Percentiles rank a stretch among this genome's conserved stretches.
Evolutionary conservation across 257 asterid species (phyloP).

Genomic region (Avicennia marina): DNA sequence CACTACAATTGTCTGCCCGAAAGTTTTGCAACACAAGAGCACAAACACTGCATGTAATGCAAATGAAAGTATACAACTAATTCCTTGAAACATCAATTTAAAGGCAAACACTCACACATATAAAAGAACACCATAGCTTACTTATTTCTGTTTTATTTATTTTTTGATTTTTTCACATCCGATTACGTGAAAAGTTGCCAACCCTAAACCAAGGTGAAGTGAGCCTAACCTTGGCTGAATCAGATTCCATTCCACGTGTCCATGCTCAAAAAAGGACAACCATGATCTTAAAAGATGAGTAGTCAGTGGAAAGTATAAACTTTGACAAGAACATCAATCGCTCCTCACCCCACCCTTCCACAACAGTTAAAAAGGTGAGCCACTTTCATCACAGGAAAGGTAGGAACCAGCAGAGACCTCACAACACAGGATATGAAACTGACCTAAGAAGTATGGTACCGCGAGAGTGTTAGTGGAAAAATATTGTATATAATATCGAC

Average conservation of each 20-base stretch:
- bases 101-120: no score
- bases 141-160: no score
- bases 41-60: no score
- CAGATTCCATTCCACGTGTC: slow-evolving; percentile 1
- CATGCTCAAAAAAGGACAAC: slow-evolving; percentile 1
- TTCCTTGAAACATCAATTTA: no score
- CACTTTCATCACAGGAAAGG: slow-evolving; percentile 1
- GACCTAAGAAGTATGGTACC: slow-evolving; percentile 12
- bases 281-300: neutral
- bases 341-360: slow-evolving; percentile 14
- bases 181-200: neutral
- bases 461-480: slow-evolving; percentile 6
- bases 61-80: no score
- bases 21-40: no score
- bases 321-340: neutral
- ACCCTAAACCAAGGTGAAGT: neutral
- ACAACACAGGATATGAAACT: neutral
- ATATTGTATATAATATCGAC: neutral
- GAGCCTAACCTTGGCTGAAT: neutral
- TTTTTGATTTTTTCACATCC: no score
- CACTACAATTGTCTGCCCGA: no score
- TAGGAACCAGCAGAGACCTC: slow-evolving; percentile 8
- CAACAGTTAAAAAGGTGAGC: slow-evolving; percentile 17
- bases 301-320: slow-evolving; percentile 1
- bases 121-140: no score